These are phyloP conservation scores for Syncephalastrum contaminatum DNA, from an alignment of 371 early-diverging fungal genomes.

Conservation along the genomic window DNA sequence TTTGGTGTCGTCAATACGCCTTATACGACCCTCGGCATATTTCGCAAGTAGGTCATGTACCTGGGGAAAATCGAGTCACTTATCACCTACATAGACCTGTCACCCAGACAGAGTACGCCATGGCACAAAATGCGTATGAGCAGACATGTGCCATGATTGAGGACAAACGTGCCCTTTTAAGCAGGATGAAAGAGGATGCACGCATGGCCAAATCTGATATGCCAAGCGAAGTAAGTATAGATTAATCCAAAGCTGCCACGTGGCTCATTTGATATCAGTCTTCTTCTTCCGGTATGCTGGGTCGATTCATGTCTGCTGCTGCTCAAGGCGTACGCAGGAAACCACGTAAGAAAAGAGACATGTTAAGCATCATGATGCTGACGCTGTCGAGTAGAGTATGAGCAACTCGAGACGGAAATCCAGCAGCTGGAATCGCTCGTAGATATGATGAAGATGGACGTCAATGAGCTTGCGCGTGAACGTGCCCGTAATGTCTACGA, in stretches of 20 bases:
- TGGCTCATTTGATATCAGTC: no score
- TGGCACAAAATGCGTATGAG: slow-evolving; percentile 36
- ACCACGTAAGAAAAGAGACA: no score
- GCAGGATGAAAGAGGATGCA: neutral
- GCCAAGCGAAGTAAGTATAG: no score
- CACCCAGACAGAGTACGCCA: slow-evolving; percentile 30
- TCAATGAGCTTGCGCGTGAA: slow-evolving; percentile 35
- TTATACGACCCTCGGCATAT: slow-evolving; percentile 54
- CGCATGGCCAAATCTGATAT: no score
- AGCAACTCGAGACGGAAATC: slow-evolving; percentile 28
- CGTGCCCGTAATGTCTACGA: slow-evolving; percentile 8
- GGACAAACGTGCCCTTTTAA: slow-evolving; percentile 18
- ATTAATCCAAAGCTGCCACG: no score
- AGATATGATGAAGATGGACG: slow-evolving; percentile 32
- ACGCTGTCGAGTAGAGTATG: slow-evolving; percentile 11
- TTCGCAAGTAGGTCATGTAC: slow-evolving; percentile 15
- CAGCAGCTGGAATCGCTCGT: slow-evolving; percentile 31
- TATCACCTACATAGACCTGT: slow-evolving; percentile 17
- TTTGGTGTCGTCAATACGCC: slow-evolving; percentile 94
- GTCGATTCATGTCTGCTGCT: no score
- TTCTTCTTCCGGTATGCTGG: no score
- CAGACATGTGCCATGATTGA: slow-evolving; percentile 30
- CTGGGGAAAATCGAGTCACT: neutral
- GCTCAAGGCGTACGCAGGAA: no score
- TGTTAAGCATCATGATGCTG: no score